Percentiles rank a stretch among this genome's conserved stretches.
phyloP scores from a whole-genome alignment of 768 basidiomycete species.

The Russula brevipes region DNA sequence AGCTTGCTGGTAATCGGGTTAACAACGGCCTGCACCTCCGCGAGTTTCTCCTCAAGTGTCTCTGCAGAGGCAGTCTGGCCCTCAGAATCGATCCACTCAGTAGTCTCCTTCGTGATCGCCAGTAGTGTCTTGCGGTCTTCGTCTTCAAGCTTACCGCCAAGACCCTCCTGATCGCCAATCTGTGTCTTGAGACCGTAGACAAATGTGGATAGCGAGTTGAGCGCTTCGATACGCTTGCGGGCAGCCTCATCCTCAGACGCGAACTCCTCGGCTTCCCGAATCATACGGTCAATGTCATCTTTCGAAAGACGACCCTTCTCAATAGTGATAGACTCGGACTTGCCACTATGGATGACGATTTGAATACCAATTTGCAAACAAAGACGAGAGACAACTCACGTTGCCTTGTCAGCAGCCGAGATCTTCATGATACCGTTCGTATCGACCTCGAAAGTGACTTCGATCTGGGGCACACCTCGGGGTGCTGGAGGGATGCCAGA shows the following conservation, averaged over 20 bases:
- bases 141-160: constrained; percentile 80
- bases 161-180: constrained; percentile 78
- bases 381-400: constrained; percentile 38
- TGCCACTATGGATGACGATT: constrained; percentile 48
- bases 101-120: constrained; percentile 77
- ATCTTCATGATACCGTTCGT: constrained; percentile 97
- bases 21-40: constrained; percentile 36
- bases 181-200: constrained; percentile 87
- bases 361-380: background rate
- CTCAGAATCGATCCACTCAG: constrained; percentile 89
- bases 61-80: constrained; percentile 71
- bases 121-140: constrained; percentile 83
- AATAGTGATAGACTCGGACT: constrained; percentile 87
- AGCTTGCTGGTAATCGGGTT: constrained; percentile 47
- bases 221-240: constrained; percentile 79
- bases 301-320: constrained; percentile 76
- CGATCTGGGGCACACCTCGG: constrained; percentile 95
- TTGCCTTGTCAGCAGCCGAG: constrained; percentile 88
- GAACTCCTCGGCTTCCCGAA: constrained; percentile 88
- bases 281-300: constrained; percentile 89
- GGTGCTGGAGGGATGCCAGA: constrained; percentile 90
- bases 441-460: constrained; percentile 94
- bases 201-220: constrained; percentile 75
- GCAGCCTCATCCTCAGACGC: constrained; percentile 71
- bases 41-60: constrained; percentile 87